Evolutionary conservation across 257 asterid genomes (phyloP).

Genomic region (Scutellaria galericulata): DNA sequence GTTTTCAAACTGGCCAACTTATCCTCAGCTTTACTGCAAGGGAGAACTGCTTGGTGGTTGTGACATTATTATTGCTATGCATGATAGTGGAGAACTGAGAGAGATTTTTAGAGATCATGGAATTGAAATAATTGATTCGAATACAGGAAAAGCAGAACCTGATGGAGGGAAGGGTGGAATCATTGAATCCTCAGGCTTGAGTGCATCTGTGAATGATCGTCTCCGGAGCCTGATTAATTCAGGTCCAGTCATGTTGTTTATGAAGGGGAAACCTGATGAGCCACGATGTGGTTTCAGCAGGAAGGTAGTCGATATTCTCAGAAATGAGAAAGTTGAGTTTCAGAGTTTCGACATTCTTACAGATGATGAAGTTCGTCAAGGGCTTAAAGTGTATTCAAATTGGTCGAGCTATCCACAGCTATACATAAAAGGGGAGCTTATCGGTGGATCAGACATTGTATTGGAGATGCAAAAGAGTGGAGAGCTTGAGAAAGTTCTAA

Average conservation of each 20-base stretch:
- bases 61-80: conserved; percentile 86
- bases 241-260: conserved; percentile 75
- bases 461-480: conserved; percentile 99
- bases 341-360: conserved; percentile 81
- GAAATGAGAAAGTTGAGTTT: conserved; percentile 71
- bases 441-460: conserved; percentile 97
- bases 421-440: conserved; percentile 81
- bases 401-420: conserved; percentile 99
- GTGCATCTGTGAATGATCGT: conserved; percentile 58
- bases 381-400: conserved; percentile 90
- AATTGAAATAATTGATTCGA: conserved; percentile 45
- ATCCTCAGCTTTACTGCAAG: conserved; percentile 90
- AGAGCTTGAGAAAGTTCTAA: conserved; percentile 71
- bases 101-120: conserved; percentile 74
- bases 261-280: conserved; percentile 89
- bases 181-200: conserved; percentile 66
- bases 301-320: conserved; percentile 83
- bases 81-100: conserved; percentile 81
- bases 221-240: conserved; percentile 58
- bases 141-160: conserved; percentile 45
- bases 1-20: conserved; percentile 96
- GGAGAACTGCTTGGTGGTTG: conserved; percentile 98
- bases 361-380: conserved; percentile 93
- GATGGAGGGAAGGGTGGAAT: conserved; percentile 57
- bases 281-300: conserved; percentile 96